Evolutionary conservation across 768 basidiomycete species (phyloP), one percentile per base, ranked within the genome.

Genomic region (Trametes sanguinea): DNA sequence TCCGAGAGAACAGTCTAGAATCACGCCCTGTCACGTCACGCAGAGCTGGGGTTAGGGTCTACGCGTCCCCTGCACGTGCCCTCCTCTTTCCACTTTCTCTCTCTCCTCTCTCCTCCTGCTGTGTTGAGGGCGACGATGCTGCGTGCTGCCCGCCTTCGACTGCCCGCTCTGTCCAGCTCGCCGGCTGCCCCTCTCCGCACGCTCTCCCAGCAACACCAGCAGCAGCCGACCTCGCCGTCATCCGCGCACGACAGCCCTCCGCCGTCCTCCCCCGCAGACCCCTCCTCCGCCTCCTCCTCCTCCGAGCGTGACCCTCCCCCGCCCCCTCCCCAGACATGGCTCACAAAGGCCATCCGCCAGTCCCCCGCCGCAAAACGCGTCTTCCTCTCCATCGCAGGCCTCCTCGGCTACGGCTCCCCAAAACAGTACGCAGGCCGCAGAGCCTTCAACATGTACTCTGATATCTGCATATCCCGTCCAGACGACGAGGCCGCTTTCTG

Each of bases 401-500:
- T 78, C 6, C 74, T 89, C 9, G 88, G 88, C 3, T 90, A 89
- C 62, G 80, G 81, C 5, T 85, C 80, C 63, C 76, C 83, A 0
- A 85, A 81, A 64, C 87, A 90, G 64, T 65, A 85, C 3, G 86
- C 87, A 0, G 88, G 82, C 22, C 69, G 83, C 52, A 76, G 86
- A n/a, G 78, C 85, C 3, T 80, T 85, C 43, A 74, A 74, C 16
- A 67, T 90, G 51, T 90, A 90, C 68, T 78, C 83, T 52, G 71
- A 79, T 16, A 67, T 88, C 7, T 87, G 85, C 66, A 80, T 83
- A 1, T 71, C 76, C 14, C 80, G 75, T 48, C 82, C 87, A 16
- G 89, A 89, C 62, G 77, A 84, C 58, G 85, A 89, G 62, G 72
- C 67, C 11, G 73, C 68, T 5, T 90, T 89, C 70, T 91, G 89